These are phyloP conservation scores for Blastobotrys apis DNA, from an alignment of 1,139 yeast genomes.

Conservation along the genomic window DNA sequence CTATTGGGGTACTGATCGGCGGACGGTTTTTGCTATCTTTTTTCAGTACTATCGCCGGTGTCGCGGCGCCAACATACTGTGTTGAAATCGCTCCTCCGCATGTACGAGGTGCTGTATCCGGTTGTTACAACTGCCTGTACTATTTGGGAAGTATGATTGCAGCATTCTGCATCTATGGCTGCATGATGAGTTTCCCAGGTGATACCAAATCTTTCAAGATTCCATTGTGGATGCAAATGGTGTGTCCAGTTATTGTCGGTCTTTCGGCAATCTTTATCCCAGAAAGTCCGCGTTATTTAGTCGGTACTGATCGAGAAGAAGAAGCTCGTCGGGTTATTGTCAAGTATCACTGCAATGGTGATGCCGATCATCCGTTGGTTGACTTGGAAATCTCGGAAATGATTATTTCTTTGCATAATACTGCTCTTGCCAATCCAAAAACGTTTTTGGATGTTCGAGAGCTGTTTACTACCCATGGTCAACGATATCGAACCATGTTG, in stretches of 20 bases:
- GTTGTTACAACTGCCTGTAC: slow-evolving; percentile 18
- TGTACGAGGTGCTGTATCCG: slow-evolving; percentile 39
- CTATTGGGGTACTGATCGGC: slow-evolving; percentile 11
- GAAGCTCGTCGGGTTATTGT: slow-evolving; percentile 16
- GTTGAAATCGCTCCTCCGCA: slow-evolving; percentile 34
- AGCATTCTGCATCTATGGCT: slow-evolving; percentile 15
- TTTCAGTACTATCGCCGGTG: slow-evolving; percentile 22
- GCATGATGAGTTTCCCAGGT: slow-evolving; percentile 8
- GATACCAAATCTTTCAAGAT: slow-evolving; percentile 14
- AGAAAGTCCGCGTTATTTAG: slow-evolving; percentile 20
- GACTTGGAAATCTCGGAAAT: slow-evolving; percentile 15
- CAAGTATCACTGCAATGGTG: slow-evolving; percentile 18
- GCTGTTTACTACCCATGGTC: slow-evolving; percentile 37
- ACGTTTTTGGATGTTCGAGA: slow-evolving; percentile 26
- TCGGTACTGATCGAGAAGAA: slow-evolving; percentile 15
- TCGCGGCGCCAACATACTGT: slow-evolving; percentile 18
- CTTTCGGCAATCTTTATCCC: slow-evolving; percentile 3
- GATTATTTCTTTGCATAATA: slow-evolving; percentile 11
- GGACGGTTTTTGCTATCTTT: slow-evolving; percentile 28
- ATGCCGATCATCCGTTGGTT: slow-evolving; percentile 17
- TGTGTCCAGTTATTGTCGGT: slow-evolving; percentile 16
- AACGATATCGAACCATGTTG: slow-evolving; percentile 28
- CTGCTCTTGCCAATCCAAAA: slow-evolving; percentile 14
- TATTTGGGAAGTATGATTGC: slow-evolving; percentile 19
- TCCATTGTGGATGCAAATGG: slow-evolving; percentile 18